phyloP scores from a whole-genome alignment of 768 basidiomycete genomes.

The Boletus pseudopeckii region DNA sequence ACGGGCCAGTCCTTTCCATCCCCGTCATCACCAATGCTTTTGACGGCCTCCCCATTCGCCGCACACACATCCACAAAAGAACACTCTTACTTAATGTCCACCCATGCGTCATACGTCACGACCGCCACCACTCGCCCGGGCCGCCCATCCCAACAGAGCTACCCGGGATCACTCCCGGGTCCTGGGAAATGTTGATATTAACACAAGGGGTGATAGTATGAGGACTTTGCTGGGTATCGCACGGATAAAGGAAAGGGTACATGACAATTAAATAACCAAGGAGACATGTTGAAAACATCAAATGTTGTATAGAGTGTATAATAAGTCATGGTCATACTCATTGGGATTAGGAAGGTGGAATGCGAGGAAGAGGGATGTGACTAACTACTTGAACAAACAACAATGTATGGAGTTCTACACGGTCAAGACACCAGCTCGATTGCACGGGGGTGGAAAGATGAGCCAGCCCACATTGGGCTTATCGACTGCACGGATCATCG shows the following conservation, averaged over 20 bases:
- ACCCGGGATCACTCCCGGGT: no score
- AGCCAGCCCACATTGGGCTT: background rate
- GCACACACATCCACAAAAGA: constrained; percentile 50
- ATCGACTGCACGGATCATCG: constrained; percentile 36
- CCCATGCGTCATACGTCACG: constrained; percentile 50
- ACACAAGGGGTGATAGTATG: no score
- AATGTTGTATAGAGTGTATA: constrained; percentile 12
- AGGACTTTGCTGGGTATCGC: background rate
- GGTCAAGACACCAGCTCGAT: background rate
- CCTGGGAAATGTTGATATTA: no score
- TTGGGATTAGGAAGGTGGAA: background rate
- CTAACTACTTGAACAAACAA: constrained; percentile 11
- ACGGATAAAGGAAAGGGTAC: constrained; percentile 5
- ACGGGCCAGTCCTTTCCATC: constrained; percentile 49
- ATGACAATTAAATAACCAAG: constrained; percentile 9
- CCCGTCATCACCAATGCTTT: background rate
- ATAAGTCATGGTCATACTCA: constrained; percentile 11
- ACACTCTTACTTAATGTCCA: constrained; percentile 54
- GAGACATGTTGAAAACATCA: constrained; percentile 1
- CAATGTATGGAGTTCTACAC: constrained; percentile 8
- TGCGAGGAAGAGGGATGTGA: background rate
- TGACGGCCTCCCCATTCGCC: constrained; percentile 33
- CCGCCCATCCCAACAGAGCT: constrained; percentile 12
- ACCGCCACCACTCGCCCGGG: constrained; percentile 42
- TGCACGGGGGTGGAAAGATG: background rate